phyloP scores from a whole-genome alignment of 2,329 filamentous ascomycete species.

The Curvularia sp. region DNA sequence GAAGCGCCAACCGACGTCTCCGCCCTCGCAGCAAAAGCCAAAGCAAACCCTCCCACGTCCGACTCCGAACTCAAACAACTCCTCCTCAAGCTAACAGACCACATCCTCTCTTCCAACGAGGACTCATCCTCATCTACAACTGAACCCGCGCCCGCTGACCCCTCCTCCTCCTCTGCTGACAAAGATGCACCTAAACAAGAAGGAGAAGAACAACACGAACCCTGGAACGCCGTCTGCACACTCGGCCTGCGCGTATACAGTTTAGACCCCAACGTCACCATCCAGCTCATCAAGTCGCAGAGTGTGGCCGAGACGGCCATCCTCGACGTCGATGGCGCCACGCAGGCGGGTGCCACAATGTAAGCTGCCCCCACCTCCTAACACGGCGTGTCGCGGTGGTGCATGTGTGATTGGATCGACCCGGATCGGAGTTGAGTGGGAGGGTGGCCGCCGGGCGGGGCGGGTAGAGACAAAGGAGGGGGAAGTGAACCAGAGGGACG shows the following conservation, averaged over 20 bases:
- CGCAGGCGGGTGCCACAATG: slow-evolving; percentile 46
- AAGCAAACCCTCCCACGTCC: neutral
- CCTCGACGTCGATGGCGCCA: slow-evolving; percentile 41
- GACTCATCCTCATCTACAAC: neutral
- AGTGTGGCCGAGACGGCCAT: slow-evolving; percentile 39
- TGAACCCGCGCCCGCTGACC: neutral
- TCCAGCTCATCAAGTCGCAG: slow-evolving; percentile 42
- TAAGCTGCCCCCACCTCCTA: slow-evolving; percentile 9
- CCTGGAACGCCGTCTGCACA: slow-evolving; percentile 68
- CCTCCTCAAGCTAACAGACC: too few relatives aligned
- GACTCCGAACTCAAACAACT: neutral
- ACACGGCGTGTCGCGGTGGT: too few relatives aligned
- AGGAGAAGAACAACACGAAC: slow-evolving; percentile 34
- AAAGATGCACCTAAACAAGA: slow-evolving; percentile 6
- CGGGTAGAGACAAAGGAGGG: too few relatives aligned
- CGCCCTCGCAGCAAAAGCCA: too few relatives aligned
- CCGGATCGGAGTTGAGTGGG: too few relatives aligned
- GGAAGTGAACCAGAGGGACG: neutral
- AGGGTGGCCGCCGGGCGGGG: neutral
- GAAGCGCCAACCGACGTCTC: too few relatives aligned
- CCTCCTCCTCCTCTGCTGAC: neutral
- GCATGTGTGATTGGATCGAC: too few relatives aligned
- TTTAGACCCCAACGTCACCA: slow-evolving; percentile 40
- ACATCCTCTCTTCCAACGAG: too few relatives aligned
- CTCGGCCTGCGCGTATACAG: slow-evolving; percentile 62